Conservation (phyloP, 2,329 filamentous ascomycete genomes). For the Scedosporium aurantiacum region DNA sequence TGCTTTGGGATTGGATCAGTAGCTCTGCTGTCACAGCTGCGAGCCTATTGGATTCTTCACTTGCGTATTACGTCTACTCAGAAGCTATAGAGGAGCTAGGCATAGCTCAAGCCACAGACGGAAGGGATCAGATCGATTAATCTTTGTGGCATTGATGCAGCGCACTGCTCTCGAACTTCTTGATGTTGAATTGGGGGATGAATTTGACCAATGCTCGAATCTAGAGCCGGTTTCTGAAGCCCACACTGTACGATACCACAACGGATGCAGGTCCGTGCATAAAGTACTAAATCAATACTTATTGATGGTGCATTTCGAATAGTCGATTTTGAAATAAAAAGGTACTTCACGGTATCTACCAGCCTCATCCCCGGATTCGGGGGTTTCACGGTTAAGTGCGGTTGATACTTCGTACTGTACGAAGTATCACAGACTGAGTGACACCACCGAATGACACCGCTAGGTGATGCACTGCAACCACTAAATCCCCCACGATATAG, state of each 20-base stretch:
- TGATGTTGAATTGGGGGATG: too few relatives aligned
- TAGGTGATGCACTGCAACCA: too few relatives aligned
- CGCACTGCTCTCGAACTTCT: neutral
- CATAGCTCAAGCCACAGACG: neutral
- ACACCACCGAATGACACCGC: neutral
- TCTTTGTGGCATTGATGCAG: neutral
- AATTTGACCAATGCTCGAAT: too few relatives aligned
- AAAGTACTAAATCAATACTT: neutral
- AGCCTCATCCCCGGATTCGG: neutral
- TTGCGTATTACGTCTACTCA: neutral
- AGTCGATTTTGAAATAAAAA: neutral
- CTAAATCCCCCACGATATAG: too few relatives aligned
- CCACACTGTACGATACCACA: neutral
- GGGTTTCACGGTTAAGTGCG: neutral
- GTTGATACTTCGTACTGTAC: neutral
- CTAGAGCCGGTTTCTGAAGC: too few relatives aligned
- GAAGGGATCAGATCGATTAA: neutral
- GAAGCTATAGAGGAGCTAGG: neutral
- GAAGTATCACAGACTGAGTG: neutral
- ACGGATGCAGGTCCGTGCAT: neutral
- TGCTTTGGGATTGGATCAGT: neutral
- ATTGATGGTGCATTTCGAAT: too few relatives aligned
- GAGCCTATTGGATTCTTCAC: too few relatives aligned
- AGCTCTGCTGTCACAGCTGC: neutral
- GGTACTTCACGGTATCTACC: neutral